These are phyloP conservation scores for Chiua virens DNA, from an alignment of 768 basidiomycete genomes.

Conservation along the genomic window DNA sequence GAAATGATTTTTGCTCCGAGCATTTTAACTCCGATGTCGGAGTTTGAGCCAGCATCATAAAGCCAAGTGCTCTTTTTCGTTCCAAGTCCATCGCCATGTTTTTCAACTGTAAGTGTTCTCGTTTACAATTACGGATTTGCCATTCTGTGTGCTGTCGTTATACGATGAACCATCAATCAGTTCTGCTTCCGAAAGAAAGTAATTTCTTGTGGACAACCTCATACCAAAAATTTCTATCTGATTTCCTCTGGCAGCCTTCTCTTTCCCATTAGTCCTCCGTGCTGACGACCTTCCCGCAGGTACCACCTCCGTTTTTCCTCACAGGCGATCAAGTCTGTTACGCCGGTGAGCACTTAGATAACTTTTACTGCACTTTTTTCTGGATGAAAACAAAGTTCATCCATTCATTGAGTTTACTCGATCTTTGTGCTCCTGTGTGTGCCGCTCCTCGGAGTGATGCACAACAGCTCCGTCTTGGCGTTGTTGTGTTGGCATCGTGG, in stretches of 20 bases:
- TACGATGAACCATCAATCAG: conserved; percentile 60
- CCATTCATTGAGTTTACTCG: conserved; percentile 73
- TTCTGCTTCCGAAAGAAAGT: conserved; percentile 84
- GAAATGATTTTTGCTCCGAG: neutral
- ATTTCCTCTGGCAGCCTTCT: conserved; percentile 23
- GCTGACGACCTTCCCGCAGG: conserved; percentile 11
- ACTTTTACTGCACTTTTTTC: neutral
- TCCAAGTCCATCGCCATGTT: no score
- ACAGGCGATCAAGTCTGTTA: neutral
- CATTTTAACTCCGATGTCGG: conserved; percentile 29
- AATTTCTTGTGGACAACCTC: conserved; percentile 72
- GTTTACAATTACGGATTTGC: neutral
- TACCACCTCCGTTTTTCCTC: neutral
- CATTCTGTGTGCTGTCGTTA: conserved; percentile 2
- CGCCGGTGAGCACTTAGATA: neutral
- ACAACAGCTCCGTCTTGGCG: conserved; percentile 50
- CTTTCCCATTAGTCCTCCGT: neutral
- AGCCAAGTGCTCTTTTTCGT: neutral
- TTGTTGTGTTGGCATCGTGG: conserved; percentile 36
- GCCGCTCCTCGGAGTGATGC: conserved; percentile 41
- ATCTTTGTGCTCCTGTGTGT: conserved; percentile 30
- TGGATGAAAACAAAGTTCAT: conserved; percentile 80
- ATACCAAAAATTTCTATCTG: conserved; percentile 53
- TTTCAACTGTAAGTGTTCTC: conserved; percentile 14
- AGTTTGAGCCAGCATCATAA: conserved; percentile 20